phyloP scores from a whole-genome alignment of 169 alveolate genomes.

The Eimeria necatrix region DNA sequence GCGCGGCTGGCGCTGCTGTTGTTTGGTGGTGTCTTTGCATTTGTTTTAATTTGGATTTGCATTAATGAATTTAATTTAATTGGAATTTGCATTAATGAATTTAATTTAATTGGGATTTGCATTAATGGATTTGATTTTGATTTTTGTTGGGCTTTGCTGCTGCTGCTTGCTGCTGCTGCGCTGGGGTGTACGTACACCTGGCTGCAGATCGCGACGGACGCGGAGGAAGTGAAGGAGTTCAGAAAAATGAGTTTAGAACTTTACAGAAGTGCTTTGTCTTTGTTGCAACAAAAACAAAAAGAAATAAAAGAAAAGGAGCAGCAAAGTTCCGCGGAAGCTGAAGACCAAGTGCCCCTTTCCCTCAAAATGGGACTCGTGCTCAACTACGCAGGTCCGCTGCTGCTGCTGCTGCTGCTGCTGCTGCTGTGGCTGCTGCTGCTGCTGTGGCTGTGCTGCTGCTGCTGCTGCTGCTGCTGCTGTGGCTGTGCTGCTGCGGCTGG shows the following conservation, averaged over 20 bases:
- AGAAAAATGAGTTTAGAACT: not conserved
- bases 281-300: not conserved
- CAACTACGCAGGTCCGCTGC: constrained; percentile 26
- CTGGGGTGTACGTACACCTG: not conserved
- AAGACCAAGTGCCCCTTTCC: not conserved
- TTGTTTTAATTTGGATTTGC: too few relatives aligned
- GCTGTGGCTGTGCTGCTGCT: not conserved
- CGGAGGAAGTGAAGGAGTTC: not conserved
- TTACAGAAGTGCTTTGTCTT: not conserved
- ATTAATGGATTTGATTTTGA: too few relatives aligned
- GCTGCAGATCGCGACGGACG: not conserved
- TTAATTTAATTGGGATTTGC: too few relatives aligned
- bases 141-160: not conserved
- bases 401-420: constrained; percentile 10
- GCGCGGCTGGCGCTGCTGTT: too few relatives aligned
- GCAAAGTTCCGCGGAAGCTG: not conserved
- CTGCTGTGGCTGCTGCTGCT: not conserved
- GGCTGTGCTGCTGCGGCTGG: not conserved
- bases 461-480: not conserved
- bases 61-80: too few relatives aligned
- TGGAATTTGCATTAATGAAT: too few relatives aligned
- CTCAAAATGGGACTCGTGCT: constrained; percentile 13
- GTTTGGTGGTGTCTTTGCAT: too few relatives aligned
- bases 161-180: not conserved
- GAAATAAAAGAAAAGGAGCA: not conserved